These are phyloP conservation scores for Sphagnurus paluster DNA, from an alignment of 1,284 basidiomycete genomes.

Conservation along the genomic window DNA sequence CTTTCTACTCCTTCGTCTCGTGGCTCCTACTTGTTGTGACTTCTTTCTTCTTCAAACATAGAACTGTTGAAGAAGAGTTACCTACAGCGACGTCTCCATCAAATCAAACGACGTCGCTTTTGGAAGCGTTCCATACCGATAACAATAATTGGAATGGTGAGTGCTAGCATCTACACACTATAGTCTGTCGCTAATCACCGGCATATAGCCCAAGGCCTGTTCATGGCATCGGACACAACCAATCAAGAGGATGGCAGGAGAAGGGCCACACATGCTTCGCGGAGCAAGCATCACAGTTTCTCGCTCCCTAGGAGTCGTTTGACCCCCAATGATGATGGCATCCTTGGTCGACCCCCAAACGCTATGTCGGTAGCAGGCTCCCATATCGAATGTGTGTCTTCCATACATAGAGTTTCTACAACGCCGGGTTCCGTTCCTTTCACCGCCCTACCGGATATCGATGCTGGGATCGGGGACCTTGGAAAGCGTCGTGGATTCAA, in stretches of 20 bases:
- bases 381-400: background rate
- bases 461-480: conserved; percentile 22
- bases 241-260: background rate
- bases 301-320: background rate
- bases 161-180: background rate
- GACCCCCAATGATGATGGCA: background rate
- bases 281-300: conserved; percentile 10
- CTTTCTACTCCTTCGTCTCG: conserved; percentile 1
- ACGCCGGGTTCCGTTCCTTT: background rate
- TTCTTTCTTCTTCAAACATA: conserved; percentile 6
- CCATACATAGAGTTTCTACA: background rate
- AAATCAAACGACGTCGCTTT: conserved; percentile 11
- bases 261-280: conserved; percentile 5
- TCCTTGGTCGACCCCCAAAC: background rate
- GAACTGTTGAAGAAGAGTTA: conserved; percentile 8
- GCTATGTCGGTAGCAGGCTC: background rate
- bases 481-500: conserved; percentile 32
- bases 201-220: background rate
- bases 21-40: conserved; percentile 14
- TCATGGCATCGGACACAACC: too few relatives aligned
- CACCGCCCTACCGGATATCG: background rate
- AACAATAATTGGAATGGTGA: conserved; percentile 4
- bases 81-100: conserved; percentile 9
- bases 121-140: conserved; percentile 7
- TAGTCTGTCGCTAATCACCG: background rate